Evolutionary conservation across 306 rosid genomes (phyloP), one percentile per base, ranked within the genome.

Genomic region (Fragaria ananassa): DNA sequence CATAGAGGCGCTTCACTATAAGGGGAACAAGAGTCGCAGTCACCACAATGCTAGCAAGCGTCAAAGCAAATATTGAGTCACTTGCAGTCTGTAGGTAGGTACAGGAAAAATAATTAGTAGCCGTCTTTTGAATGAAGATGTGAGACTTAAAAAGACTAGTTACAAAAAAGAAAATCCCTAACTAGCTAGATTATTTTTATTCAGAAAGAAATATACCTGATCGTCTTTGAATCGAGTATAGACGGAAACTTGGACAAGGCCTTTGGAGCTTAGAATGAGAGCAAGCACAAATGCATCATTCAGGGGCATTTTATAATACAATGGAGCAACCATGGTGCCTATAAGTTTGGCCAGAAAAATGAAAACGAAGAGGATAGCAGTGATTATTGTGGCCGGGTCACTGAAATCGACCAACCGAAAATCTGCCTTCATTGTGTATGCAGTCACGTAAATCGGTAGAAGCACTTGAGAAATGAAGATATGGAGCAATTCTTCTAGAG

Each of bases 231-330:
- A 60, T 60, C 35, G 39, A 27, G 37, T 25, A 72, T 66, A 80
- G 14, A 35, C 19, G 7, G 80, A 85, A 68, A 93, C n/a, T 46
- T 93, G 89, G 3, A 91, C 88, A 3, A 78, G 21, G 69, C 97
- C 98, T 79, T 87, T 86, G 76, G 80, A 66, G 49, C 68, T 80
- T 90, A 93, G 79, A 4, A 83, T 83, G 81, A 91, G 68, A 27
- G 89, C 70, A 10, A 91, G 71, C 1, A 80, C 81, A 1, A 83
- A 2, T 12, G 90, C 80, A 31, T 93, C 91, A 7, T 44, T 80
- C 34, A 49, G 41, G 4, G 91, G 90, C 87, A 91, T 77, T 13
- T 34, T 76, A 49, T n/a, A 51, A 10, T 44, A 53, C 50, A 85
- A 34, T 12, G 91, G 79, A 62, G 70, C 39, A 3, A 79, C n/a